Base-by-base conservation (phyloP, 148 eudicot genomes). In the Camellia sinensis region DNA sequence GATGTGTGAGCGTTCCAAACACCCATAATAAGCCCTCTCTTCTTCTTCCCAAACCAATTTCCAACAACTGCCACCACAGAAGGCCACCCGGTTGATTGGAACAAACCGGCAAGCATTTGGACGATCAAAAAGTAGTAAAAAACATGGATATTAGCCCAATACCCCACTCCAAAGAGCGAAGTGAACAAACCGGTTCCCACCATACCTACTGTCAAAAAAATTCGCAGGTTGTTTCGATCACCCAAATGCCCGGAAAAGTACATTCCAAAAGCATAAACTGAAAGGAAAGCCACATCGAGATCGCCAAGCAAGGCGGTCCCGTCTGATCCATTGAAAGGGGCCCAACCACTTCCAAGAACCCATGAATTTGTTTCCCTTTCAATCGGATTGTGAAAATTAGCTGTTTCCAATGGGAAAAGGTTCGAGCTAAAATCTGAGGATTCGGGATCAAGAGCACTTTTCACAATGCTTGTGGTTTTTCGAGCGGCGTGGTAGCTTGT, bases 11-110 rank as follows among this genome's bases (percentile, higher is more conserved):
- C 94, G 53, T 91, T 95, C 97, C 97, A 93, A 22, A 93, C 76
- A 0, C 99, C 99, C 99, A 93, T 95, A 71, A 93, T 91, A 71
- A 93, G 90, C 62, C 99, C 99, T 69, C 99, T 87, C 60, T 85
- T 91, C 59, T 88, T 90, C 79, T 93, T 95, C 59, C 97, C 97
- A 22, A 93, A 95, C 99, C 99, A 95, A 75, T 95, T 89, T 8
- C 99, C 99, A 5, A 95, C 93, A 1, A 95, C 91, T 18, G 97
- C 99, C 3, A 95, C 97, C 1, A 95, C 97, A 2, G 97, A 93
- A 66, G 99, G 97, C 99, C 97, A 93, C 0, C 99, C 97, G 1
- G 93, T 92, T 0, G 99, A 95, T 78, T 95, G 99, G 72, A 92
- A 88, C 83, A 95, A 86, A 52, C 99, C 97, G 22, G 97, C 97